A percentile compares a stretch with the other conserved stretches of the same genome.
These are phyloP conservation scores for Tirmania nivea DNA, from an alignment of 495 filamentous ascomycete genomes.

Conservation along the genomic window DNA sequence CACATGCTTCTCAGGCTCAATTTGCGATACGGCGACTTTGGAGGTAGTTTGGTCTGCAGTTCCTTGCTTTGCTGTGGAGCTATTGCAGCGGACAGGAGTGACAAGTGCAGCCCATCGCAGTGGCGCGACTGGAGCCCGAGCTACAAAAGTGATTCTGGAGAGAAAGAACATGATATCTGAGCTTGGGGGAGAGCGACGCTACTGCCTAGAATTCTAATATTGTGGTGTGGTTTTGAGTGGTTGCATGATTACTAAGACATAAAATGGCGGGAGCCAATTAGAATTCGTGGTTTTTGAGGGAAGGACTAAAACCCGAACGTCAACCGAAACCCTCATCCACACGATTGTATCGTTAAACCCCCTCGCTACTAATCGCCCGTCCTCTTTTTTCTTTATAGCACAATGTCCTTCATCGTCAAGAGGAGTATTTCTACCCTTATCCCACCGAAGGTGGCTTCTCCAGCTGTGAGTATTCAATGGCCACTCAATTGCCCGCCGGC, in stretches of 20 bases:
- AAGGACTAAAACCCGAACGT: background rate
- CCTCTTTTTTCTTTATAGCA: conserved; percentile 8
- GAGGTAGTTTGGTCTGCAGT: background rate
- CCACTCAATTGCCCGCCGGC: background rate
- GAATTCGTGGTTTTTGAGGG: background rate
- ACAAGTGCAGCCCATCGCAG: background rate
- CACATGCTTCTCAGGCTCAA: no score
- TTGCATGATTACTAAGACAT: background rate
- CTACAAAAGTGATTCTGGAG: background rate
- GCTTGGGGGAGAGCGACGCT: background rate
- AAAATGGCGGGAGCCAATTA: background rate
- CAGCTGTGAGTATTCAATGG: conserved; percentile 46
- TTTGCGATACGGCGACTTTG: no score
- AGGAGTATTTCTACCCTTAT: conserved; percentile 93
- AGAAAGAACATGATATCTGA: background rate
- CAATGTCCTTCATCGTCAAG: conserved; percentile 77
- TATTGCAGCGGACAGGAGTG: background rate
- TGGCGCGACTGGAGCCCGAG: background rate
- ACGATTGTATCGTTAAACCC: no score
- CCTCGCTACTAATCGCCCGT: no score
- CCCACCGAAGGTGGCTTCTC: conserved; percentile 95
- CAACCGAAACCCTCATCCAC: background rate
- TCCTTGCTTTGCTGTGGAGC: background rate
- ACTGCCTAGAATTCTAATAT: background rate
- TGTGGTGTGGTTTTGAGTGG: background rate